Conservation (phyloP, 345 rosid species). For the Melaleuca quinquenervia region DNA sequence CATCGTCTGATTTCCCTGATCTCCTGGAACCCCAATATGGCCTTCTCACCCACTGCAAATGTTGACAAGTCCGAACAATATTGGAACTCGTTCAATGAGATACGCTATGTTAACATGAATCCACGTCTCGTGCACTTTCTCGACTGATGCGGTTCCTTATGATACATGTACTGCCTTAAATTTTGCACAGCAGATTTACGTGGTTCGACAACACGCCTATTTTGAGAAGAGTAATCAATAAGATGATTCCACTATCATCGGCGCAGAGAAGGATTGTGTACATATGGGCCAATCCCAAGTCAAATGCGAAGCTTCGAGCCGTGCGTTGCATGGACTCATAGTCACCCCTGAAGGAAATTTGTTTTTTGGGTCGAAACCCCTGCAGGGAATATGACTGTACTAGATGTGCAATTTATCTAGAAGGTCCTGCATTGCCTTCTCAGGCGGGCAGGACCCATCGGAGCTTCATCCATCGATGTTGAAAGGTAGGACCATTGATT, state of each 20-base stretch:
- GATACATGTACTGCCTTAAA: background rate
- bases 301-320: background rate
- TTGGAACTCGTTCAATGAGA: background rate
- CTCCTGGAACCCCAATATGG: no score
- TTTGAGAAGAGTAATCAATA: background rate
- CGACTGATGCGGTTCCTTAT: background rate
- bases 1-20: no score
- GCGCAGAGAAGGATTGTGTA: background rate
- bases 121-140: background rate
- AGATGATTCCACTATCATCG: background rate
- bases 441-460: background rate
- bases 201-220: background rate
- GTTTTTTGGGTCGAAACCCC: no score
- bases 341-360: background rate
- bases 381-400: background rate
- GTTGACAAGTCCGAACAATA: background rate
- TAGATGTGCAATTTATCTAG: background rate
- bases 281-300: background rate
- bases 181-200: background rate
- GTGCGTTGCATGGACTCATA: background rate
- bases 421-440: background rate
- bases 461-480: background rate
- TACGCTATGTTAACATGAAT: no score
- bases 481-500: background rate
- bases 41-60: no score